Base-by-base conservation (phyloP, 1,284 basidiomycete species). In the Cryptococcus sp. region DNA sequence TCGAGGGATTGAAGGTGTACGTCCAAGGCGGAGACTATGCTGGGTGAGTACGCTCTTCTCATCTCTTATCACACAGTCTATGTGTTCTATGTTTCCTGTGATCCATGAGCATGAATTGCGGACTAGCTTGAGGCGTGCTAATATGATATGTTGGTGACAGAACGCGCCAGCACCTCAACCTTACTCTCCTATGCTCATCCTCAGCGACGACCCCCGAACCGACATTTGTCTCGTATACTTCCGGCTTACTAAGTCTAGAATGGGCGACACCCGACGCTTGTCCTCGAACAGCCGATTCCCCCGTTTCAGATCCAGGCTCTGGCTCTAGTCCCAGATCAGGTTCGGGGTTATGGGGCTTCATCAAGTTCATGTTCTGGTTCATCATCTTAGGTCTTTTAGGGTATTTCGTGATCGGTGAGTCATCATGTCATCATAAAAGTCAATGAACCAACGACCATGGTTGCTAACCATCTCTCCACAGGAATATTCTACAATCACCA, bases 401-500 rank as follows among this genome's bases (percentile, higher is more conserved):
- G 0, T 78, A 77, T 55, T 77, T 77, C 56, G 72, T 61, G n/a
- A 65, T 77, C 29, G 74, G 74, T 74, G 50, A 56, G 72, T 66
- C 20, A 11, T 45, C 6, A n/a, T 10, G 19, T 5, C 19, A 19
- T 29, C 20, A 46, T 19, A 10, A 19, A 47, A 39, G n/a, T 47
- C 43, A 16, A 46, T 50, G n/a, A n/a, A 17, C 26, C 20, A 10
- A 19, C 40, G 16, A 8, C 13, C 3, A 17, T 52, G 22, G 11
- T 16, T 13, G 19, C 13, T 11, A n/a, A 25, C 26, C 2, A 6
- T 20, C 20, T 46, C 22, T n/a, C 29, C 3, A n/a, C 51, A 72
- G 78, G 78, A 25, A 74, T 75, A 44, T 72, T 74, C 55, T 78
- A 80, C 66, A 80, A 80, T 50, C 77, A 78, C 56, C 76, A 78